Evolutionary conservation across 805 yeast species (phyloP).

Genomic region (Ogataea allantospora): DNA sequence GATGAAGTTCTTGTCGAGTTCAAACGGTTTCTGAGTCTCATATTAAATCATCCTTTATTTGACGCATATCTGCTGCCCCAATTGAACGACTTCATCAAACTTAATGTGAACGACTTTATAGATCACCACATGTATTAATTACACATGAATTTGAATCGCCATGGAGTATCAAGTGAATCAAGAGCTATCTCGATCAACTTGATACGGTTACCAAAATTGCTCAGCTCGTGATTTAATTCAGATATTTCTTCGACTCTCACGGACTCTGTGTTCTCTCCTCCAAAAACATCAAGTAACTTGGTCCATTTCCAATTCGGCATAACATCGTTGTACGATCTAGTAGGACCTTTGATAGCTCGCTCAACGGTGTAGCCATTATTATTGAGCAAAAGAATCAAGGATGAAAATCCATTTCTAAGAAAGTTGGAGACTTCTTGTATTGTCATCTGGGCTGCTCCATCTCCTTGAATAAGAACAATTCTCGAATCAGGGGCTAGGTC

Average conservation of each 20-base stretch:
- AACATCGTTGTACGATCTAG: constrained; percentile 77
- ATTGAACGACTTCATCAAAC: constrained; percentile 32
- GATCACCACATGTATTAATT: constrained; percentile 29
- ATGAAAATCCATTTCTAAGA: constrained; percentile 41
- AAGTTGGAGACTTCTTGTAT: constrained; percentile 59
- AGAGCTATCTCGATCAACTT: constrained; percentile 60
- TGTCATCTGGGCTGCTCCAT: constrained; percentile 95
- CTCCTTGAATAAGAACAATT: constrained; percentile 78
- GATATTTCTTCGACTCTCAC: constrained; percentile 38
- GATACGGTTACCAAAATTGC: constrained; percentile 23
- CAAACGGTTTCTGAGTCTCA: constrained; percentile 29
- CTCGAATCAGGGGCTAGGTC: constrained; percentile 48
- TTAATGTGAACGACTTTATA: constrained; percentile 32
- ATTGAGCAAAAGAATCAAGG: constrained; percentile 73
- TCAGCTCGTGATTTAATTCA: constrained; percentile 38
- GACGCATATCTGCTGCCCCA: constrained; percentile 24
- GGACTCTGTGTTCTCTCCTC: constrained; percentile 39
- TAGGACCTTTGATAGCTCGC: constrained; percentile 78
- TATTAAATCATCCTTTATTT: constrained; percentile 27
- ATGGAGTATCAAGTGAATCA: constrained; percentile 61
- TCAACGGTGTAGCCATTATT: constrained; percentile 91
- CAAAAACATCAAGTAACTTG: constrained; percentile 61
- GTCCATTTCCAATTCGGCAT: constrained; percentile 83
- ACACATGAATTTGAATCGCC: constrained; percentile 50
- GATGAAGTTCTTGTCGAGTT: constrained; percentile 30